Base-by-base conservation (phyloP, 108 stramenopile genomes). In the Nitzschia palea region DNA sequence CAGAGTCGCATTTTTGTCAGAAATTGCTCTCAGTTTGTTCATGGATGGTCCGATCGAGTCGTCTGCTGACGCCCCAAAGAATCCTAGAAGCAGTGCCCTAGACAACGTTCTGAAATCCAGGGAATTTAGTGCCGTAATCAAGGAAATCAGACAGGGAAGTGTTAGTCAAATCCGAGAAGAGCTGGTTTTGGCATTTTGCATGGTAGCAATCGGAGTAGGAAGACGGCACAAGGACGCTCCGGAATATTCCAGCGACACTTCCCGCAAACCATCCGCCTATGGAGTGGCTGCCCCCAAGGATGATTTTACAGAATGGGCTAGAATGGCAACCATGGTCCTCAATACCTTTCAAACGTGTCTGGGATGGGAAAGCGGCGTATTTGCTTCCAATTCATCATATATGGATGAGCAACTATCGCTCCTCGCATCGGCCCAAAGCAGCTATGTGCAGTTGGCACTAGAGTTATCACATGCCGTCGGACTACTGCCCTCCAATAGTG, bases 21-120 rank as follows among this genome's bases (percentile, higher is more conserved):
- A 93, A 63, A 55, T 86, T 23, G 86, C 86, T 3, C 57, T 93
- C 33, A 62, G 65, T 18, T 77, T 92, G 23, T 79, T 92, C 65
- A 57, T 89, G 37, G 90, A 92, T 67, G 87, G 86, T 25, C 80
- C 62, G 15, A 71, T 71, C 43, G 66, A 77, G 27, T 33, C 6
- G 20, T 22, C 40, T 33, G 35, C 47, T 1, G 29, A 65, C 6
- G 8, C 37, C 50, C n/a, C n/a, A n/a, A 25, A 64, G 45, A 42
- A 45, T 59, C 58, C 50, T 29, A 48, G 67, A 5, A 56, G 63
- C 34, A 6, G 45, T 22, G 33, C 78, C 2, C 36, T 79, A 31
- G 43, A 55, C 14, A 37, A 34, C 27, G 68, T 79, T 63, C 32
- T 79, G 14, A 48, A 59, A 50, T 68, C 45, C 20, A 57, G 47